phyloP scores from a whole-genome alignment of 176 grass and related monocot genomes.

The Triticum timopheevii region DNA sequence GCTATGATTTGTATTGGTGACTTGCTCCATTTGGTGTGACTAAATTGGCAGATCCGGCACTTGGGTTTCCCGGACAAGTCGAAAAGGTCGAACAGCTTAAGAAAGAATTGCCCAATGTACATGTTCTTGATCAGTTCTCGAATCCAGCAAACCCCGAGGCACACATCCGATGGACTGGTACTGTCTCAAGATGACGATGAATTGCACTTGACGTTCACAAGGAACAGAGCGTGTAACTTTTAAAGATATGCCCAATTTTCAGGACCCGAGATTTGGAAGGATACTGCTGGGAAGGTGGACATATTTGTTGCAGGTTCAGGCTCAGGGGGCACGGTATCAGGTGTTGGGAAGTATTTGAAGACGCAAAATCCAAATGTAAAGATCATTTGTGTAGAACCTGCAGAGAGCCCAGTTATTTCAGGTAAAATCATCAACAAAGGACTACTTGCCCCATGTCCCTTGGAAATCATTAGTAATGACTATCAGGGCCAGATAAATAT shows the following conservation, averaged over 20 bases:
- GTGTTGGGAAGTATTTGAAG: conserved; percentile 75
- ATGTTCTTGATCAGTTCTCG: conserved; percentile 58
- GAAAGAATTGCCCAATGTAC: conserved; percentile 43
- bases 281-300: conserved; percentile 50
- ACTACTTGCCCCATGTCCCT: background rate
- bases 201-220: background rate
- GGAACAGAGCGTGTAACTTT: background rate
- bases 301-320: conserved; percentile 53
- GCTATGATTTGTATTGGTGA: background rate
- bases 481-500: background rate
- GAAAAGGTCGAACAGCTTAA: conserved; percentile 57
- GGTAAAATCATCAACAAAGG: conserved; percentile 1
- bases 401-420: conserved; percentile 75
- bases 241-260: background rate
- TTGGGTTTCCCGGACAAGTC: conserved; percentile 50
- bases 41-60: conserved; percentile 49
- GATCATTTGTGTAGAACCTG: conserved; percentile 73
- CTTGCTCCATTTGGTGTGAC: background rate
- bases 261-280: conserved; percentile 71
- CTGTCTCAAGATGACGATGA: background rate
- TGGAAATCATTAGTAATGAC: background rate
- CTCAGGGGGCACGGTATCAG: conserved; percentile 70
- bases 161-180: conserved; percentile 65
- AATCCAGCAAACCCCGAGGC: conserved; percentile 63
- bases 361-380: conserved; percentile 65